These are phyloP conservation scores for Leccinellum rugosiceps DNA, from an alignment of 768 basidiomycete genomes.

Conservation along the genomic window DNA sequence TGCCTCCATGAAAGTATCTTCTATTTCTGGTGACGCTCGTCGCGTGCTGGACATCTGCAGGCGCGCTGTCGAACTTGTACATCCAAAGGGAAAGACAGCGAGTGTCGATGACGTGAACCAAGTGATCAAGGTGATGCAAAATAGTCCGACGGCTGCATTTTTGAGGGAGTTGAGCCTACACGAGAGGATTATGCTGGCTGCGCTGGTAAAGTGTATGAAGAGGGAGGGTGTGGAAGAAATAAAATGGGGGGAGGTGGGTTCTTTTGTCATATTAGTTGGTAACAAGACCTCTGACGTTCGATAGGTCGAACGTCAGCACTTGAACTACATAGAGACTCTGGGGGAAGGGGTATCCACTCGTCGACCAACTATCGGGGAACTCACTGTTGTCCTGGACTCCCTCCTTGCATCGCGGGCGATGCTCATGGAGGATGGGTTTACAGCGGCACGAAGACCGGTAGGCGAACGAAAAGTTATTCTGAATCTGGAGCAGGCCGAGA, in stretches of 20 bases:
- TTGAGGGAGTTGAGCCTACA: conserved; percentile 81
- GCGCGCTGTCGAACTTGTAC: conserved; percentile 83
- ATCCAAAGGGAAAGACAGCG: conserved; percentile 48
- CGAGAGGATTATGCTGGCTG: conserved; percentile 83
- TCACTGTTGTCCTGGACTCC: conserved; percentile 68
- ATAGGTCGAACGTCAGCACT: conserved; percentile 75
- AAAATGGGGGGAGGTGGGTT: conserved; percentile 72
- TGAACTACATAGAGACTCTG: conserved; percentile 64
- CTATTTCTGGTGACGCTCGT: conserved; percentile 91
- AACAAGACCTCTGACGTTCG: not conserved
- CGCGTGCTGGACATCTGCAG: conserved; percentile 91
- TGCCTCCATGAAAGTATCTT: conserved; percentile 74
- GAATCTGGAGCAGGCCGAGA: conserved; percentile 82
- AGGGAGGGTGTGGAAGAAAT: conserved; percentile 87
- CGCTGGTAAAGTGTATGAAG: conserved; percentile 77
- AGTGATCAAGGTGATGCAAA: conserved; percentile 84
- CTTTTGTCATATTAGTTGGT: not conserved
- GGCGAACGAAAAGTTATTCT: conserved; percentile 71
- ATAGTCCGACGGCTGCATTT: conserved; percentile 84
- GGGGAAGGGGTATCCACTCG: conserved; percentile 54
- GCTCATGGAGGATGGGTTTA: conserved; percentile 62
- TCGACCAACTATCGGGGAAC: conserved; percentile 59
- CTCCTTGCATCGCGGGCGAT: conserved; percentile 76
- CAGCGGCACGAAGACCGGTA: conserved; percentile 50
- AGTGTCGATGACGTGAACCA: conserved; percentile 69